Evolutionary conservation across 83 land plant genomes (phyloP).

Genomic region (Picea mariana): DNA sequence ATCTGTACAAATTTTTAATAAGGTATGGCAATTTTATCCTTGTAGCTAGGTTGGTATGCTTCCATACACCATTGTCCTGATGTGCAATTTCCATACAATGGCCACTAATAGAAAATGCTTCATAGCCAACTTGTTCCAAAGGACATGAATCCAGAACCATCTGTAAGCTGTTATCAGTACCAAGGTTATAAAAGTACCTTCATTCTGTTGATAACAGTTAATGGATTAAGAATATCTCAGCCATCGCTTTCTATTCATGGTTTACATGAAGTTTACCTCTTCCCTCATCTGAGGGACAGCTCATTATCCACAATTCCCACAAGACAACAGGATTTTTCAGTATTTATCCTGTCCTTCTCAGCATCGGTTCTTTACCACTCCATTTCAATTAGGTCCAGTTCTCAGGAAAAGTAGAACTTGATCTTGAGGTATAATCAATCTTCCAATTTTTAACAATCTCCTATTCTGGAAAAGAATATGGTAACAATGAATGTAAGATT

Average conservation of each 20-base stretch:
- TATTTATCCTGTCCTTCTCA: not conserved
- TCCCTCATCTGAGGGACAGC: not conserved
- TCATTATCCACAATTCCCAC: not conserved
- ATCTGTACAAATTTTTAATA: not conserved
- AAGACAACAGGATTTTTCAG: not conserved
- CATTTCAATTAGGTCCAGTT: not conserved
- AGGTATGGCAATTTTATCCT: not conserved
- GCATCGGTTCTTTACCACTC: not conserved
- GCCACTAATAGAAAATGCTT: not conserved
- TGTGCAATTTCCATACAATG: not conserved
- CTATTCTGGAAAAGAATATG: not conserved
- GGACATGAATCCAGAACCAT: not conserved
- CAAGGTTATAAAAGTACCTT: not conserved
- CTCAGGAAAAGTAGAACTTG: not conserved
- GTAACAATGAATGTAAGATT: slow-evolving; percentile 3
- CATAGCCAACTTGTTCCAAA: too few relatives aligned
- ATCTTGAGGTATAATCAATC: not conserved
- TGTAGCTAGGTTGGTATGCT: not conserved
- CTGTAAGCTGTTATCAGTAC: not conserved
- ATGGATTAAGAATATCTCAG: not conserved
- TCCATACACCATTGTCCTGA: not conserved
- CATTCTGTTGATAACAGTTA: not conserved
- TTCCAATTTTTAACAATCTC: slow-evolving; percentile 10
- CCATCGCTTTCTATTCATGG: not conserved
- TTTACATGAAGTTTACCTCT: not conserved